Evolutionary conservation across 106 monocot genomes (phyloP), one percentile per base, ranked within the genome.

Genomic region (Dendrobium huoshanense): DNA sequence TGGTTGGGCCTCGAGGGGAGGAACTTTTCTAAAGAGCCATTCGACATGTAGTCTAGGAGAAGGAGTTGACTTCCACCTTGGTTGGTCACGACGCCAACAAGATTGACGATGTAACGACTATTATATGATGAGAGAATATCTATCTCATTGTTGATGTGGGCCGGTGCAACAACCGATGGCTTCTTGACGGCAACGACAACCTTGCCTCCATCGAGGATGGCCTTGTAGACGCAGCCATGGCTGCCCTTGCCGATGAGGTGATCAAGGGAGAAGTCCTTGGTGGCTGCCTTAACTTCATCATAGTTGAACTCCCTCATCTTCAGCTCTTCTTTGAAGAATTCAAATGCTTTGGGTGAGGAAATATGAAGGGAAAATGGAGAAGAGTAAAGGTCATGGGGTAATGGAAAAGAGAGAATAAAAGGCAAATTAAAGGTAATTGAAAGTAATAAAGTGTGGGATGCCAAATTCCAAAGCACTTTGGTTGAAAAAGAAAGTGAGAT

Each of bases 161-260:
- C 45, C 73, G 29, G 80, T 80, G 61, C 74, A 47, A 13, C 56
- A 11, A 59, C 54, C 78, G 17, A 72, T 6, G 89, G 81, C 75
- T 74, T 89, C 85, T 90, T 94, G 22, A 90, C 85, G 4, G 90
- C 94, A n/a, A 91, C 87, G 2, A 84, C 83, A 2, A 75, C 80
- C 40, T 51, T 73, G 6, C 83, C 88, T 31, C 72, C 72, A 7
- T 37, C 13, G 29, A 97, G 87, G 19, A 41, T 47, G 33, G 80
- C 96, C 75, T 79, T 89, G 90, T 92, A 94, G 79, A 97, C 94
- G 18, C 72, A 74, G 17, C 96, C 96, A 75, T 97, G 96, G 90
- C 96, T 97, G 51, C 96, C 96, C 77, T 94, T 94, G 6, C 96
- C 96, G 24, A 97, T 81, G 58, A 97, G 77, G 20, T 25, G 84